Evolutionary conservation across 306 rosid species (phyloP).

Genomic region (Rosa chinensis): DNA sequence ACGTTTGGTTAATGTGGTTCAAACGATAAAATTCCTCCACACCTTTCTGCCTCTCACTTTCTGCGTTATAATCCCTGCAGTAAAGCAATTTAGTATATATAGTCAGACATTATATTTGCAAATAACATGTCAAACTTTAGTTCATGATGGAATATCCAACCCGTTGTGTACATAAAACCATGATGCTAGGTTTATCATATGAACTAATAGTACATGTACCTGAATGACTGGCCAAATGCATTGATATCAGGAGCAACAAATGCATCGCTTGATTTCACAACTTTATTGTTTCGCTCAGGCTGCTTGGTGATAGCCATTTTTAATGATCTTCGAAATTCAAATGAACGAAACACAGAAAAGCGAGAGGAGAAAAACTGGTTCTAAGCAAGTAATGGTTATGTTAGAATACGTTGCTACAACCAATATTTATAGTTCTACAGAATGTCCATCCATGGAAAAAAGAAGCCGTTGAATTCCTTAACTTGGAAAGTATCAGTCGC

Average conservation of each 20-base stretch:
- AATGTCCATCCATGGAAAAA: neutral
- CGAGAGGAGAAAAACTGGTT: neutral
- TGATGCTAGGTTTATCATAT: neutral
- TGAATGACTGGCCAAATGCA: conserved; percentile 6
- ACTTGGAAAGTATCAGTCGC: neutral
- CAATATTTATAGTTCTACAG: neutral
- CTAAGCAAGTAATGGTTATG: neutral
- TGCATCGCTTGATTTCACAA: neutral
- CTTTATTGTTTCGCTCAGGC: neutral
- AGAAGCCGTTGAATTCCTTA: neutral
- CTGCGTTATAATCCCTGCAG: conserved; percentile 19
- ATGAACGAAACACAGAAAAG: neutral
- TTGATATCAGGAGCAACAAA: neutral
- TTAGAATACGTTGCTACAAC: neutral
- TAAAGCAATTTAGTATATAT: neutral
- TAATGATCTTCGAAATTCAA: neutral
- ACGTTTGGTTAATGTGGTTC: conserved; percentile 37
- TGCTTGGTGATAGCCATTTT: neutral
- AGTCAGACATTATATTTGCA: neutral
- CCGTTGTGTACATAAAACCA: neutral
- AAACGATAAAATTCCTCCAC: conserved; percentile 19
- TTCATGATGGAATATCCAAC: neutral
- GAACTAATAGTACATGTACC: neutral
- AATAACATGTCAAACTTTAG: neutral
- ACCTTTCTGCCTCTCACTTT: conserved; percentile 5